Evolutionary conservation across 345 rosid species (phyloP).

Genomic region (Barbarea vulgaris): DNA sequence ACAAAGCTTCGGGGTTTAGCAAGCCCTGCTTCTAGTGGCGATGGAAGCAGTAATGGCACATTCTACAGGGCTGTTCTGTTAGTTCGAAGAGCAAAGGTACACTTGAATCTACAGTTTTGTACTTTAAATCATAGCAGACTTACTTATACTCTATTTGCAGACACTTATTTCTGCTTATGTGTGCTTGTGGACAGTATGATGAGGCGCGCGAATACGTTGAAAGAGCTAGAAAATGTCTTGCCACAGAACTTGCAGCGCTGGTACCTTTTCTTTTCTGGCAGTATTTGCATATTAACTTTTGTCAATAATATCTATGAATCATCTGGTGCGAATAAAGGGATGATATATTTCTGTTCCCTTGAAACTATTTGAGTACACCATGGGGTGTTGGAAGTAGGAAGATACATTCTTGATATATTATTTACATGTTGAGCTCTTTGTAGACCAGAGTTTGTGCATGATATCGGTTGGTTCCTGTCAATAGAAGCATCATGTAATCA

Average conservation of each 20-base stretch:
- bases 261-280: slow-evolving; percentile 47
- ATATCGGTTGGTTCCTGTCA: slow-evolving; percentile 15
- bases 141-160: not conserved
- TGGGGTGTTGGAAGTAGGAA: slow-evolving; percentile 19
- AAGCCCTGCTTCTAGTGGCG: slow-evolving; percentile 83
- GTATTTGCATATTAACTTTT: slow-evolving; percentile 13
- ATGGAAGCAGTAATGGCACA: slow-evolving; percentile 95
- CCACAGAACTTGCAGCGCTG: slow-evolving; percentile 99
- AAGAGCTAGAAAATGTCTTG: slow-evolving; percentile 94
- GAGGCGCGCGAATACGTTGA: slow-evolving; percentile 96
- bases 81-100: slow-evolving; percentile 82
- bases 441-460: slow-evolving; percentile 19
- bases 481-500: slow-evolving; percentile 19
- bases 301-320: not conserved
- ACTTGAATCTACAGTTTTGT: slow-evolving; percentile 3
- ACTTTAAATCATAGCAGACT: slow-evolving; percentile 15
- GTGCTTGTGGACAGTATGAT: slow-evolving; percentile 58
- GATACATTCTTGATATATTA: slow-evolving; percentile 18
- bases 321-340: slow-evolving; percentile 9
- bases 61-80: slow-evolving; percentile 93
- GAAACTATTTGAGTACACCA: slow-evolving; percentile 22
- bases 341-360: not conserved
- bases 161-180: slow-evolving; percentile 14
- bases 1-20: slow-evolving; percentile 79
- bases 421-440: slow-evolving; percentile 20